Evolutionary conservation across 2,329 filamentous ascomycete genomes (phyloP), one percentile per base, ranked within the genome.

Genomic region (Ascochyta viciae-villosae): DNA sequence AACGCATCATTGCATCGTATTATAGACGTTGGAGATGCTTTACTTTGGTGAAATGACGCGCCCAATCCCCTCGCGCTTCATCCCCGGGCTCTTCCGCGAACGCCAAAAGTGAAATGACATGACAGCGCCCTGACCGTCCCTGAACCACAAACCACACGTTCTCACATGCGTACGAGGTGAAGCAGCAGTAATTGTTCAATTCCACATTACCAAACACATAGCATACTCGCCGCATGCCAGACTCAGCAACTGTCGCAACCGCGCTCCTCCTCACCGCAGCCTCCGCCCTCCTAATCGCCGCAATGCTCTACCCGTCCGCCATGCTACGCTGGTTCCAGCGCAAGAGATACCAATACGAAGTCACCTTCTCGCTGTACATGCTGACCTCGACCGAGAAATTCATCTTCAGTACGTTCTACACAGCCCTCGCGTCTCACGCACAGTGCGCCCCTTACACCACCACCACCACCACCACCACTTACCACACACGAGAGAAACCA

Each of bases 341-440:
- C 77, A 99, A 99, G 84, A 88, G 93, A 76, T 97, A 98, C 82
- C 95, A 98, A 82, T 92, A 98, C 75, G 95, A 99, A 81, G 94
- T 98, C 76, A 97, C 94, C 12, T 95, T 96, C 78, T 89, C 90
- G 58, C 85, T 98, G 24, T 98, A 99, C 83, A 98, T 99, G 90
- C 89, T 97, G 68, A 97, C 93, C 34, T 90, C 92, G 1, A 92
- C 90, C 48, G 95, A 99, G 82, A 96, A 96, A 77, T 94, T 96
- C 78, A 89, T 96, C 69, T 96, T 98, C 80, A 98, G 95, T 98
- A 85, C 54, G 92, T 45, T 24, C 29, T 4, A 37, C 16, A 5
- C 10, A 12, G 4, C 19, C 19, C 19, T 15, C 1, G 24, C 24
- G 24, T 24, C 27, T 33, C 58, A 29, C 44, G 40, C 43, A 22